Percentiles rank a stretch among this genome's conserved stretches.
Conservation (phyloP, 805 yeast species). For the Candida nemodendra region DNA sequence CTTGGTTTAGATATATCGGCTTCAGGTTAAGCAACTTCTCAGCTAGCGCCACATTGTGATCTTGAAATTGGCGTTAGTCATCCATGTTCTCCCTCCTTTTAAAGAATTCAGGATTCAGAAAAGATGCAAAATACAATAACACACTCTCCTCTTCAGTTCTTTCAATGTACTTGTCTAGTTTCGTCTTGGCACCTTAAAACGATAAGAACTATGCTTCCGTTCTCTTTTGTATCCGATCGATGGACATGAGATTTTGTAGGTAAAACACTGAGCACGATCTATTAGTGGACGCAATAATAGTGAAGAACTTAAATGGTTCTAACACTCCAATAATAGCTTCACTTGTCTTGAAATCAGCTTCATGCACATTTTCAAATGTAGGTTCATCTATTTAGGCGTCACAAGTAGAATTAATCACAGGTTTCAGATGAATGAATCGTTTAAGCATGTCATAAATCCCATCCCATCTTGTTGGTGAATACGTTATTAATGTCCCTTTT, state of each 20-base stretch:
- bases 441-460: neutral
- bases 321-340: neutral
- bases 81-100: neutral
- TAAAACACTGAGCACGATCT: neutral
- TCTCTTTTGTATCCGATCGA: neutral
- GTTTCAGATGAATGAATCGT: neutral
- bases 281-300: neutral
- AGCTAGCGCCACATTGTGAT: neutral
- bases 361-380: neutral
- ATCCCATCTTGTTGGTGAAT: neutral
- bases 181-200: neutral
- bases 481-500: neutral
- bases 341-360: neutral
- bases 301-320: neutral
- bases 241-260: neutral
- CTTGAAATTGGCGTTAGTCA: neutral
- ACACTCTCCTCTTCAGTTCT: neutral
- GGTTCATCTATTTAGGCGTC: neutral
- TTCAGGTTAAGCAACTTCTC: neutral
- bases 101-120: neutral
- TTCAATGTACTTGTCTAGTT: neutral
- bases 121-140: neutral
- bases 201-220: neutral
- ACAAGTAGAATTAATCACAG: neutral
- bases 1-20: neutral